Evolutionary conservation across 2,329 filamentous ascomycete genomes (phyloP).

Genomic region (Neonectria faginata): DNA sequence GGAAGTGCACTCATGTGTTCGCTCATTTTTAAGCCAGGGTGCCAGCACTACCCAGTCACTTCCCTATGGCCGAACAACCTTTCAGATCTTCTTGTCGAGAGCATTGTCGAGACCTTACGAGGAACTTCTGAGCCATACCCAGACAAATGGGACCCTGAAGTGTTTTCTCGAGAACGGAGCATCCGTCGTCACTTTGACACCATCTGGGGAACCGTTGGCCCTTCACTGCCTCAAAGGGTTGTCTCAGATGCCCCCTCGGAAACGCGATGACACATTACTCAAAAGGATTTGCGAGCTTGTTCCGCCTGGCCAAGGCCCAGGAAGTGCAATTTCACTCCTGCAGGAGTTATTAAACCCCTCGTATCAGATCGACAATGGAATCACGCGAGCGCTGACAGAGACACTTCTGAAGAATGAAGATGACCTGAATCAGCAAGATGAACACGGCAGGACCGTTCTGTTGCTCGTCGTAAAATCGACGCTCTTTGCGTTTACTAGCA

Average conservation of each 20-base stretch:
- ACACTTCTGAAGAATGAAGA: background rate
- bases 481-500: background rate
- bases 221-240: background rate
- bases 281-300: background rate
- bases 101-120: no score
- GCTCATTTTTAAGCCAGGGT: background rate
- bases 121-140: no score
- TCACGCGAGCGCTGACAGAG: background rate
- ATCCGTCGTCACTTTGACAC: background rate
- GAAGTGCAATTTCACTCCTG: background rate
- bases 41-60: background rate
- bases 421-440: background rate
- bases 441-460: background rate
- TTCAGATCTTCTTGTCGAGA: constrained; percentile 5
- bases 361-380: background rate
- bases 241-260: background rate
- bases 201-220: background rate
- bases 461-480: background rate
- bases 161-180: constrained; percentile 9
- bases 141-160: no score
- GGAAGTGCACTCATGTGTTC: background rate
- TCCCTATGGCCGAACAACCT: background rate
- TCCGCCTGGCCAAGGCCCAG: background rate
- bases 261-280: background rate
- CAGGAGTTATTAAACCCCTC: background rate